Evolutionary conservation across 2,329 filamentous ascomycete species (phyloP), one percentile per base, ranked within the genome.

Genomic region (Blastomyces emzantsi): DNA sequence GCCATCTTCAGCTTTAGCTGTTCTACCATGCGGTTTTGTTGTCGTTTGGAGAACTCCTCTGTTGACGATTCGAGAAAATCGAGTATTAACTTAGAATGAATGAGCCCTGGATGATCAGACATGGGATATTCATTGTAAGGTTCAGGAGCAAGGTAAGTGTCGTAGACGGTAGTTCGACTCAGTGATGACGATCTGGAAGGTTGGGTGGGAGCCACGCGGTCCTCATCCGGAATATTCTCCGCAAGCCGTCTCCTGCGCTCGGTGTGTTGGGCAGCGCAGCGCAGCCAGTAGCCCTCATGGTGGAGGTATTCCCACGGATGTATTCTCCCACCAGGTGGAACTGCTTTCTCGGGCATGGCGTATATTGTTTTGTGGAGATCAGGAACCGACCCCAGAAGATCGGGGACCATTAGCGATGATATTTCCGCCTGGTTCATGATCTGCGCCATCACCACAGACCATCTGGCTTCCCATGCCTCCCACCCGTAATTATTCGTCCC

Each of bases 401-500:
- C 71, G 51, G 73, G 65, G 41, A 73, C 71, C 25, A 72, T 72
- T 65, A 83, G 79, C 0, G 75, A 69, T 4, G 80, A 79, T 22
- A 85, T 69, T 22, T 81, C 77, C 30, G 82, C 80, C 60, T 80
- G 78, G 55, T 79, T 77, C 22, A 87, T 81, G 5, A 86, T 74
- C 65, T 88, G 78, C 3, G 83, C 84, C 82, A 88, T 87, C 36
- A 82, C 76, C 65, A 80, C 78, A 19, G 84, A 82, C 86, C 85
- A 88, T 63, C 90, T 84, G 51, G 90, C 87, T 76, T 96, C 89
- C 92, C 93, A 99, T 1, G 93, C 92, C 71, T 91, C 85, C 90
- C 92, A 97, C 6, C 91, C 90, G 73, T 97, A 97, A 68, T 90
- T 96, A 41, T 86, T 85, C 2, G 90, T 92, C 0, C 93, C 93